These are phyloP conservation scores for Pyrenophora tritici-repentis DNA, from an alignment of 2,329 filamentous ascomycete species.

Conservation along the genomic window DNA sequence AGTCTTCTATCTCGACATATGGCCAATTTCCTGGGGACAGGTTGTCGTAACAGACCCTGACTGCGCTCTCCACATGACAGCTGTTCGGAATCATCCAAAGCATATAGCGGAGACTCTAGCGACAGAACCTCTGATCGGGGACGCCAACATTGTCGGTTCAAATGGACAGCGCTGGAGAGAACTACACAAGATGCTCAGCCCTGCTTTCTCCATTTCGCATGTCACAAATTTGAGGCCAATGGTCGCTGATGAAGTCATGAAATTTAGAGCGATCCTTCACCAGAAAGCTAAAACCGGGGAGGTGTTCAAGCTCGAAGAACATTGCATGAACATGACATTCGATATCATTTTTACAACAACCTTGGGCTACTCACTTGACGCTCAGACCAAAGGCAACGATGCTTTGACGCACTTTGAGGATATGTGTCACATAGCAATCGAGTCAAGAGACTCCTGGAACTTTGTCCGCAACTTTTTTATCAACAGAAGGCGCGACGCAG, in stretches of 20 bases:
- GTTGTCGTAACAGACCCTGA: constrained; percentile 48
- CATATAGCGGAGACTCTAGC: constrained; percentile 24
- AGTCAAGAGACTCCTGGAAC: constrained; percentile 27
- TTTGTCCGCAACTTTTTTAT: constrained; percentile 22
- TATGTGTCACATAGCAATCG: constrained; percentile 20
- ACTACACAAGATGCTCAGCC: constrained; percentile 43
- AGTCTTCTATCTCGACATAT: constrained; percentile 53
- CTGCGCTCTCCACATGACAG: constrained; percentile 47
- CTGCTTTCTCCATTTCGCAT: constrained; percentile 41
- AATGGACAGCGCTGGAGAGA: constrained; percentile 44
- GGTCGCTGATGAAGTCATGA: constrained; percentile 31
- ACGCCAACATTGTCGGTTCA: constrained; percentile 35
- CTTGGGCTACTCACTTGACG: constrained; percentile 31
- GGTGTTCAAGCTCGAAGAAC: constrained; percentile 33
- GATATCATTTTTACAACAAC: constrained; percentile 34
- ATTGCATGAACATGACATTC: constrained; percentile 28
- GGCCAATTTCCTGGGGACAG: constrained; percentile 45
- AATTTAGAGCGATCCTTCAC: constrained; percentile 34
- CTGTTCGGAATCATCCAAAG: constrained; percentile 41
- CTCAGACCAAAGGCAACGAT: constrained; percentile 29
- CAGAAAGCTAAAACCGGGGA: constrained; percentile 26
- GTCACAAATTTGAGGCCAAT: constrained; percentile 37
- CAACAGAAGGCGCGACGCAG: constrained; percentile 11
- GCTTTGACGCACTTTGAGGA: constrained; percentile 27
- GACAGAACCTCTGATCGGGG: constrained; percentile 36